phyloP scores from a whole-genome alignment of 345 rosid species.

The Mangifera indica region DNA sequence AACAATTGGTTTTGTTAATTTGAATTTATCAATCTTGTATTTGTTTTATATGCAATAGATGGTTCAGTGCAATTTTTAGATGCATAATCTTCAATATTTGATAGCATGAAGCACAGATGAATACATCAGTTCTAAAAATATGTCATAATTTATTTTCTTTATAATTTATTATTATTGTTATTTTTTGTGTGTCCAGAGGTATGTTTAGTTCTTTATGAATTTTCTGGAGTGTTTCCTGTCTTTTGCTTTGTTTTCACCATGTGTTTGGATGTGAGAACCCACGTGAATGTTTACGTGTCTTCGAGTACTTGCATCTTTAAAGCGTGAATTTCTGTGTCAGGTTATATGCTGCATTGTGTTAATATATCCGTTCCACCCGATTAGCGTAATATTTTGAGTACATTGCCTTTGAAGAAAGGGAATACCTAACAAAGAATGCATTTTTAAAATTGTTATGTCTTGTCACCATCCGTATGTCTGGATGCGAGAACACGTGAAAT shows the following conservation, averaged over 20 bases:
- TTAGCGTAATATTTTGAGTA: too few species aligned
- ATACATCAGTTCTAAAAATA: not conserved
- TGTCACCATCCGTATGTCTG: too few species aligned
- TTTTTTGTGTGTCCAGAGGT: not conserved
- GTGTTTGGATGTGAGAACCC: not conserved
- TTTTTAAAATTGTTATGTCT: not conserved
- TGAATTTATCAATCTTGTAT: too few species aligned
- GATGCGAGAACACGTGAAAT: too few species aligned
- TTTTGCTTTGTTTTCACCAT: not conserved
- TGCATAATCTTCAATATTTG: not conserved
- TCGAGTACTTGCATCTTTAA: not conserved
- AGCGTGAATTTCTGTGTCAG: not conserved
- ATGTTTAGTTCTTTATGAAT: not conserved
- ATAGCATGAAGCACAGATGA: not conserved
- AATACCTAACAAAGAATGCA: too few species aligned
- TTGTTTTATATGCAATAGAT: too few species aligned
- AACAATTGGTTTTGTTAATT: too few species aligned
- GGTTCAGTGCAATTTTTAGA: too few species aligned
- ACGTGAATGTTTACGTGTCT: not conserved
- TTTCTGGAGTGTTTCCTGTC: not conserved
- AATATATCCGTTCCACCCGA: too few species aligned
- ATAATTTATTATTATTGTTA: too few species aligned
- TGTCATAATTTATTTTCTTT: not conserved
- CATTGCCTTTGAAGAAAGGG: too few species aligned
- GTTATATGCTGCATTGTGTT: not conserved